Evolutionary conservation across 768 basidiomycete genomes (phyloP), one percentile per base, ranked within the genome.

Genomic region (Phanerochaete carnosa): DNA sequence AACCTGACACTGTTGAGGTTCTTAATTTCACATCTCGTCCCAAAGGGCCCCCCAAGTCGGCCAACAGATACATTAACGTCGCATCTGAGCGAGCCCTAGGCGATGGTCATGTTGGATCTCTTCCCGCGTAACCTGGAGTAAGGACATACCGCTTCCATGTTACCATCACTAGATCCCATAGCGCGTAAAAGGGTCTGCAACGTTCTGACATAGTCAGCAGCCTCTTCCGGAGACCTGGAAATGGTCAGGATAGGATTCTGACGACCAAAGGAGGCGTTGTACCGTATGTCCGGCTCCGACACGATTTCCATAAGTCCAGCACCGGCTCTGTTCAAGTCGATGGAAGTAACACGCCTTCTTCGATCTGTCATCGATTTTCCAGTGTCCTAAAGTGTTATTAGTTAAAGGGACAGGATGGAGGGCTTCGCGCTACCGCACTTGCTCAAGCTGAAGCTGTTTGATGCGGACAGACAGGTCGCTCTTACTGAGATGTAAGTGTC

Each of bases 1-100:
- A 89, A 94, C 64, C 84, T 85, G 45, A 97, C 79, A 57, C 94
- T 94, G 70, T 98, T 98, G 45, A 99, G 80, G 68, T 99, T 99
- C 75, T 99, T 99, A 66, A 99, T 86, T 74, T 99, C 96, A 68
- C 94, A 95, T 30, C 96, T 86, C 1, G 90, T 96, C 1, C 95
- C 88, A 0, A 76, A 86, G 3, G 83, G 73, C 6, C 81, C 74
- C 9, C 88, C 87, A 45, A 76, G 70, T 50, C 82, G 81, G 67
- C 93, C 90, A 6, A 98, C 84, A 5, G 96, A 98, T 4, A 98
- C 88, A 68, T 99, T 98, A 29, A 96, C 92, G 68, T 99, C 97
- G 63, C 95, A 95, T 43, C 97, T 82, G 32, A 98, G 79, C 6
- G 95, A 98, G 0, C 96, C 96, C 95, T 97, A 56, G 2, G 23